Percentiles rank a stretch among this genome's conserved stretches.
Conservation (phyloP, 306 rosid species). For the Vigna reflexopilosa region DNA sequence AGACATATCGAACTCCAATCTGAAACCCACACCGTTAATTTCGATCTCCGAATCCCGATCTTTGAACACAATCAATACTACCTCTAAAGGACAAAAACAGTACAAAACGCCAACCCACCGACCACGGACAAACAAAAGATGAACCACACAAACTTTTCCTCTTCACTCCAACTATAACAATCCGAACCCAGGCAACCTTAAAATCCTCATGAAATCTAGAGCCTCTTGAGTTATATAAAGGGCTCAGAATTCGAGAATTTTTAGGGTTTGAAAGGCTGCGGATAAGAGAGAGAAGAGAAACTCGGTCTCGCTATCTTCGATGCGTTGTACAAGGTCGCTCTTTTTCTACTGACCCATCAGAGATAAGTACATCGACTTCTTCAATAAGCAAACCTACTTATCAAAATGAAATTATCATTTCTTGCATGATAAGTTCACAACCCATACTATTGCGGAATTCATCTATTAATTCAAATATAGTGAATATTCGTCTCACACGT, state of each 20-base stretch:
- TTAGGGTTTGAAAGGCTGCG: constrained; percentile 82
- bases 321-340: constrained; percentile 68
- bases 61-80: constrained; percentile 8
- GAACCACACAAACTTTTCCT: constrained; percentile 14
- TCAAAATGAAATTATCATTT: not conserved
- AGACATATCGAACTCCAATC: constrained; percentile 56
- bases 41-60: constrained; percentile 47
- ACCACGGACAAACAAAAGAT: constrained; percentile 31
- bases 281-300: constrained; percentile 51
- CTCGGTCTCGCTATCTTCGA: constrained; percentile 84
- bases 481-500: constrained; percentile 77
- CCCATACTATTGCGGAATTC: constrained; percentile 61
- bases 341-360: constrained; percentile 71
- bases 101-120: constrained; percentile 42
- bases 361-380: not conserved
- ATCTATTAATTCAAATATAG: constrained; percentile 68
- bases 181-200: constrained; percentile 52
- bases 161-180: constrained; percentile 25
- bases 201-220: constrained; percentile 33
- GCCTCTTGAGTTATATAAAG: constrained; percentile 27
- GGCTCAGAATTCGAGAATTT: constrained; percentile 53
- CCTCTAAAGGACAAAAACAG: not conserved
- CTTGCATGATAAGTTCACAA: constrained; percentile 35
- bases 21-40: constrained; percentile 32
- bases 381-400: fast-evolving